Percentiles rank a stretch among this genome's conserved stretches.
These are phyloP conservation scores for Spinellus fusiger DNA, from an alignment of 192 early-diverging fungal genomes.

Conservation along the genomic window DNA sequence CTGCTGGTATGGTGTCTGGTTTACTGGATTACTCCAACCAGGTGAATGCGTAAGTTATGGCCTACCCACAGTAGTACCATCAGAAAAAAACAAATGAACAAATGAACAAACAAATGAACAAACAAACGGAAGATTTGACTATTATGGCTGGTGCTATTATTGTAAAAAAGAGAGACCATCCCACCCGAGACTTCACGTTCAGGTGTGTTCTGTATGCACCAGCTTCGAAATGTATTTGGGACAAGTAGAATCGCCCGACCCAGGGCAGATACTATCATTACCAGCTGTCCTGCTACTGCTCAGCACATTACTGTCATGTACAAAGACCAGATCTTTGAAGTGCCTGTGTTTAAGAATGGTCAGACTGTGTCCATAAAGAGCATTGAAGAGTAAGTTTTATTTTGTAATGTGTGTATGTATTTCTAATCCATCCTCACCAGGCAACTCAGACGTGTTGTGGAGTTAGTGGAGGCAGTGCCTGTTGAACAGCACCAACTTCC, in stretches of 20 bases:
- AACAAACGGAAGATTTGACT: no score
- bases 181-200: slow-evolving; percentile 65
- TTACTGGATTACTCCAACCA: slow-evolving; percentile 70
- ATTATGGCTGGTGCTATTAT: slow-evolving; percentile 6
- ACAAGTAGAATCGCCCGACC: slow-evolving; percentile 66
- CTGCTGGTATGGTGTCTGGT: slow-evolving; percentile 66
- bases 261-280: slow-evolving; percentile 65
- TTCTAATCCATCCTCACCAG: slow-evolving; percentile 3
- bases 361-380: slow-evolving; percentile 49
- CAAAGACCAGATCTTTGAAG: slow-evolving; percentile 77
- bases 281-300: slow-evolving; percentile 64
- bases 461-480: slow-evolving; percentile 37
- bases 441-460: slow-evolving; percentile 38
- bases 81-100: not conserved
- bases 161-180: slow-evolving; percentile 36
- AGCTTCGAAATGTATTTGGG: slow-evolving; percentile 84
- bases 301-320: slow-evolving; percentile 82
- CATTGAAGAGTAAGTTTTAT: slow-evolving; percentile 35
- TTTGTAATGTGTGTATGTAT: not conserved
- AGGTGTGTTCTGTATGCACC: slow-evolving; percentile 89
- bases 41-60: slow-evolving; percentile 49
- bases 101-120: not conserved
- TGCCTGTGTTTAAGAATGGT: slow-evolving; percentile 72
- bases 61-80: not conserved
- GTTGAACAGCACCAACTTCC: slow-evolving; percentile 46